These are phyloP conservation scores for Remersonia thermophila DNA, from an alignment of 2,329 filamentous ascomycete species.

Conservation along the genomic window DNA sequence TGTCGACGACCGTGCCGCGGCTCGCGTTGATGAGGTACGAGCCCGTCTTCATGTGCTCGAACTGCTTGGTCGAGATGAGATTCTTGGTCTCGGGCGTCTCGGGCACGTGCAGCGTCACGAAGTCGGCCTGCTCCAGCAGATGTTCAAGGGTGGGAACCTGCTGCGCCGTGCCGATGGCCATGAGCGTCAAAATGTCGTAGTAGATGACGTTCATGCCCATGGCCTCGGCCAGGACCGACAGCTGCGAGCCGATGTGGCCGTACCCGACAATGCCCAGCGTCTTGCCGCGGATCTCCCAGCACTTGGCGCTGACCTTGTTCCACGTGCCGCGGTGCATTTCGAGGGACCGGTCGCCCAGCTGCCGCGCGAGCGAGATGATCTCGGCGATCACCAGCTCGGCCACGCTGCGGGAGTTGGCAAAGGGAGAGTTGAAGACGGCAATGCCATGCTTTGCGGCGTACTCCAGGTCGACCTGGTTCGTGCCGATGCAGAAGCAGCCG, in stretches of 20 bases:
- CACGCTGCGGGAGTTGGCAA: conserved; percentile 93
- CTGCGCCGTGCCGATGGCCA: conserved; percentile 79
- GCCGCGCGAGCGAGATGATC: conserved; percentile 82
- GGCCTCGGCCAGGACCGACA: conserved; percentile 88
- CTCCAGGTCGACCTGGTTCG: conserved; percentile 83
- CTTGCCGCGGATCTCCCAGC: conserved; percentile 98
- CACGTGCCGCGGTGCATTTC: conserved; percentile 91
- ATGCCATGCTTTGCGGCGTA: conserved; percentile 77
- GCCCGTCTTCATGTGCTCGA: conserved; percentile 83
- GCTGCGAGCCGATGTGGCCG: conserved; percentile 90
- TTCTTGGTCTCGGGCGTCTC: conserved; percentile 86
- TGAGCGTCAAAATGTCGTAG: conserved; percentile 88
- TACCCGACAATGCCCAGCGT: conserved; percentile 94
- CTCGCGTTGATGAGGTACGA: conserved; percentile 94
- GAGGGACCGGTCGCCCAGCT: conserved; percentile 82
- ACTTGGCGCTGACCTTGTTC: conserved; percentile 95
- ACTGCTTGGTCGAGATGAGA: conserved; percentile 70
- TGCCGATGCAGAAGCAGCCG: conserved; percentile 98
- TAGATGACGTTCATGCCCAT: conserved; percentile 99
- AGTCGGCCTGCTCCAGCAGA: conserved; percentile 72
- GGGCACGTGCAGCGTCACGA: conserved; percentile 88
- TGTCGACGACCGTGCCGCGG: conserved; percentile 86
- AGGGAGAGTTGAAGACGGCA: conserved; percentile 97
- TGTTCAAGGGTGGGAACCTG: conserved; percentile 69
- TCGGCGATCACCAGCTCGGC: conserved; percentile 92